Evolutionary conservation across 176 grass and related monocot genomes (phyloP), one percentile per base, ranked within the genome.

Genomic region (Areca catechu): DNA sequence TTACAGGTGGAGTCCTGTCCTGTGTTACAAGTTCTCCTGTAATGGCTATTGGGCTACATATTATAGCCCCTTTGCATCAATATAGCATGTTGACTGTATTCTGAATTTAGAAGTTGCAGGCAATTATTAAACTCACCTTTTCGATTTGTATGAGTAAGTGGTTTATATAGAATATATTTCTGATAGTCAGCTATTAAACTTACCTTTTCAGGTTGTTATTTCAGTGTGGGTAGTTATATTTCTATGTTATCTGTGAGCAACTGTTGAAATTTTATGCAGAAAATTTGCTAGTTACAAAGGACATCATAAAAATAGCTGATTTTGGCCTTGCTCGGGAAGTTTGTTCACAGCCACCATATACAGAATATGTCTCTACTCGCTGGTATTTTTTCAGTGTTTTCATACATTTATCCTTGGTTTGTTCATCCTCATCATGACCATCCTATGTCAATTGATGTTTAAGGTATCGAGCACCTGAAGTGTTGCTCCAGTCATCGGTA

Each of bases 391-490:
- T 22, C n/a, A 10, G n/a, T 7, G 12, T 15, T 16, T 22, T 16
- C 7, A 15, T 14, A 16, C 30, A 71, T 15, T 16, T 50, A 56
- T 20, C 56, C 56, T 43, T 58, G 19, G 66, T 74, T 62, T 82
- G 5, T 54, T 67, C 48, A 79, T 23, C 5, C 16, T 54, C 9
- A 12, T 43, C 7, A 43, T 43, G 34, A 12, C 9, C 34, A 43
- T 69, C 29, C 4, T 7, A 43, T 74, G 10, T 73, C 50, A 65
- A 65, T 82, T 55, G 27, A 66, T 69, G 6, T 73, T 19, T 71
- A 71, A 98, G 94, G 94, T 98, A 98, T 69, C 73, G 94, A 74
- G 94, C 94, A 63, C 94, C 94, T 47, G 88, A 98, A 86, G 88
- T 98, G 18, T 72, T 98, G 62, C 81, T 98, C 48, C 94, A 93